These are phyloP conservation scores for Cadophora luteo-olivacea DNA, from an alignment of 2,329 filamentous ascomycete species.

Conservation along the genomic window DNA sequence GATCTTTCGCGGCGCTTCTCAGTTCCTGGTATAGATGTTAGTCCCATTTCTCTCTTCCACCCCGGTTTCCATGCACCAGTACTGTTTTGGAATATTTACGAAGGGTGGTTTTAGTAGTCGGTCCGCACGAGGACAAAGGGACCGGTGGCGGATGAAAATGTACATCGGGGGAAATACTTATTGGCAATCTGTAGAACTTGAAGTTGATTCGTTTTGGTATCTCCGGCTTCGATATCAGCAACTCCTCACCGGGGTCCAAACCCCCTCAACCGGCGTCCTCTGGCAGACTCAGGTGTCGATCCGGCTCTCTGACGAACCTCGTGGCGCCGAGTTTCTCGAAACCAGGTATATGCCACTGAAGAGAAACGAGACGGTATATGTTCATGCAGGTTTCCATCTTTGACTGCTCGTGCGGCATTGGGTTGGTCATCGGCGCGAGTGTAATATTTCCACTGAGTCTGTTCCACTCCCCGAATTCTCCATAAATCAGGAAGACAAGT, in stretches of 20 bases:
- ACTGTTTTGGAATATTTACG: too few relatives aligned
- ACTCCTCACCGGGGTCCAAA: background rate
- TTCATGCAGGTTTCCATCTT: background rate
- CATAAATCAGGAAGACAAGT: background rate
- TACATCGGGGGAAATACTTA: background rate
- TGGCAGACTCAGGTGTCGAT: background rate
- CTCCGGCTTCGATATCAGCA: background rate
- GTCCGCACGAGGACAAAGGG: too few relatives aligned
- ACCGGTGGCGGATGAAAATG: background rate
- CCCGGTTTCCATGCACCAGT: background rate
- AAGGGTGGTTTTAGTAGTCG: too few relatives aligned
- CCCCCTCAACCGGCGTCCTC: constrained; percentile 5
- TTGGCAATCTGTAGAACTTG: background rate
- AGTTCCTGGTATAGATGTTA: background rate
- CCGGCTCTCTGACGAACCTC: background rate
- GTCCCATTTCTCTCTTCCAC: background rate
- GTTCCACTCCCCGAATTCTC: background rate
- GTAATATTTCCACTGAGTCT: background rate
- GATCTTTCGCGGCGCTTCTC: background rate
- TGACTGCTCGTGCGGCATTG: background rate
- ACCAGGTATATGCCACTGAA: background rate
- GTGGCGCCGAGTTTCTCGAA: background rate
- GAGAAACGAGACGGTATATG: background rate
- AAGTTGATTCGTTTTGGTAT: constrained; percentile 1
- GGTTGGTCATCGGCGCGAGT: background rate